A percentile compares a stretch with the other conserved stretches of the same genome.
phyloP scores from a whole-genome alignment of 2,329 filamentous ascomycete genomes.

The Ophiognomonia clavigignenti-juglandacearum region DNA sequence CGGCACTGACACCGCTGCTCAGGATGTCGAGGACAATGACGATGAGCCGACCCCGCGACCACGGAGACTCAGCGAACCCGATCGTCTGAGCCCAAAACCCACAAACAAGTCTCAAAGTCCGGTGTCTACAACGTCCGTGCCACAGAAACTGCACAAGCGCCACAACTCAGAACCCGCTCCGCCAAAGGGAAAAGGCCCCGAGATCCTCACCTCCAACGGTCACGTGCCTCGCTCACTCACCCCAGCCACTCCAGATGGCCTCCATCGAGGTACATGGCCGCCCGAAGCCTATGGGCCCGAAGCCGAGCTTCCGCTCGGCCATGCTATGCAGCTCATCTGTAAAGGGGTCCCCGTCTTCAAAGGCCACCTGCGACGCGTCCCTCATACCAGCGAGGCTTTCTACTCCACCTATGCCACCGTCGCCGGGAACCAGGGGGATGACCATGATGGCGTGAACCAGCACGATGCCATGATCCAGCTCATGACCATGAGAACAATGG shows the following conservation, averaged over 20 bases:
- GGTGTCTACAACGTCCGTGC: neutral
- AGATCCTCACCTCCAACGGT: slow-evolving; percentile 25
- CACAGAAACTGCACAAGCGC: slow-evolving; percentile 12
- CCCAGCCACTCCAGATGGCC: slow-evolving; percentile 34
- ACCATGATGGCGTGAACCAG: slow-evolving; percentile 43
- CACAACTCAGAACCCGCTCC: slow-evolving; percentile 5
- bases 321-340: slow-evolving; percentile 54
- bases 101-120: neutral
- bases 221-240: slow-evolving; percentile 23
- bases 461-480: slow-evolving; percentile 55
- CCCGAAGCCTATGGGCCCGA: slow-evolving; percentile 43
- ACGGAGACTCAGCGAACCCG: slow-evolving; percentile 10
- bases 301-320: slow-evolving; percentile 47
- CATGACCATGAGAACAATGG: slow-evolving; percentile 49
- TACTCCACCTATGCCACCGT: slow-evolving; percentile 52
- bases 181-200: slow-evolving; percentile 35
- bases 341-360: slow-evolving; percentile 52
- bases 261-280: slow-evolving; percentile 42
- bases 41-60: slow-evolving; percentile 3
- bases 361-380: slow-evolving; percentile 48
- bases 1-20: neutral
- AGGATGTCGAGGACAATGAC: slow-evolving; percentile 5
- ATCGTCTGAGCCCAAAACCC: neutral
- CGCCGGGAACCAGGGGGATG: slow-evolving; percentile 38
- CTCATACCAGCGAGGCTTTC: slow-evolving; percentile 51